Evolutionary conservation across 371 early-diverging fungal genomes (phyloP), one percentile per base, ranked within the genome.

Genomic region (Mucor sp.): DNA sequence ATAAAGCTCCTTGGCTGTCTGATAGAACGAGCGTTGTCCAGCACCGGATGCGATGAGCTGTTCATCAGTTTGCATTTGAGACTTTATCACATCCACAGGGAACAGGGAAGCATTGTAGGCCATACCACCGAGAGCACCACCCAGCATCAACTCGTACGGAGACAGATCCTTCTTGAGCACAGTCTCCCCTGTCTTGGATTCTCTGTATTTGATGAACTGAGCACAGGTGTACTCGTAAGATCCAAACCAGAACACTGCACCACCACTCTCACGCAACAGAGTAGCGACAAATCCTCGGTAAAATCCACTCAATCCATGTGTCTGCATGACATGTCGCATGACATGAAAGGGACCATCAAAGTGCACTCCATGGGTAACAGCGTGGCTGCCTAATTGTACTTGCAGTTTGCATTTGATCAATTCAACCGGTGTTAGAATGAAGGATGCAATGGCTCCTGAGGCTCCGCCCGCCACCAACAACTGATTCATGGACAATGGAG

Each of bases 201-300:
- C 75, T 63, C 77, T 70, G 58, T 75, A 80, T 9, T 74, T 68
- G 17, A 95, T 81, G 66, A 93, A 80, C 28, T 80, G 70, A 15
- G 83, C 81, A 66, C 92, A 90, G 1, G 87, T 82, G 35, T 89
- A 78, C 77, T 98, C 97, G 69, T 98, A 98, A 7, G 91, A 84
- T 65, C 98, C 97, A 74, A 98, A 98, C 97, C 98, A 98, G 15
- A 91, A 94, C 0, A 91, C 95, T 23, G 96, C 96, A 44, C 99
- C 99, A n/a, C 93, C 89, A 4, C 90, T 79, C 74, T 97, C 99
- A 44, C 97, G 87, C 27, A 96, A 78, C 37, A 96, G 78, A 0
- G 98, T 98, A 0, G 94, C 95, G 6, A 91, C 66, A 71, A 94
- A 94, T 1, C 99, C 99, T 66, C 89, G 88, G 74, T 96, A 98